Conservation (phyloP, 2,329 filamentous ascomycete genomes). For the Aspergillus amoenus region DNA sequence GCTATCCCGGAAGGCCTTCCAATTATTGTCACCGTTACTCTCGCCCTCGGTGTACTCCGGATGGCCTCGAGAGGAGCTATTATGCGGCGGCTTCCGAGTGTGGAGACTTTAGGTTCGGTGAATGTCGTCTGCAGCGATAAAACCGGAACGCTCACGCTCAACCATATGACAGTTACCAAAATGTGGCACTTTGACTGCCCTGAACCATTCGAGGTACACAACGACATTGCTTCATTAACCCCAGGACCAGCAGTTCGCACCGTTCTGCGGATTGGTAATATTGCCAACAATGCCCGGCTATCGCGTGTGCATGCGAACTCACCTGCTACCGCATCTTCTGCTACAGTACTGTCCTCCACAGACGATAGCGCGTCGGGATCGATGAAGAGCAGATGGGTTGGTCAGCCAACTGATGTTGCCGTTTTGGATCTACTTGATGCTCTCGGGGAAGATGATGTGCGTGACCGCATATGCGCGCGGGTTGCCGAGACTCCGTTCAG, state of each 20-base stretch:
- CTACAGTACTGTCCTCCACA: constrained; percentile 83
- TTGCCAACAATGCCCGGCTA: constrained; percentile 90
- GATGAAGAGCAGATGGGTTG: constrained; percentile 85
- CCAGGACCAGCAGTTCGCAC: constrained; percentile 74
- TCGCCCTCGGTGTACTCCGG: constrained; percentile 89
- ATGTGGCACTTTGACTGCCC: constrained; percentile 86
- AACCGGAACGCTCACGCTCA: constrained; percentile 92
- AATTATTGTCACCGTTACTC: constrained; percentile 96
- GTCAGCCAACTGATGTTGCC: constrained; percentile 96
- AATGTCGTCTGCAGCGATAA: constrained; percentile 99
- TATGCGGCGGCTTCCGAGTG: constrained; percentile 90
- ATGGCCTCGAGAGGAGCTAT: constrained; percentile 97
- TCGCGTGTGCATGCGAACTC: constrained; percentile 70
- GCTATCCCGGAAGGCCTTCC: constrained; percentile 94
- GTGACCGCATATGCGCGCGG: constrained; percentile 79
- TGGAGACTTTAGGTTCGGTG: constrained; percentile 96
- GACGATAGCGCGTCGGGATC: constrained; percentile 60
- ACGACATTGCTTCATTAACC: constrained; percentile 52
- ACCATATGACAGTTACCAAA: constrained; percentile 96
- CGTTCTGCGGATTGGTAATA: constrained; percentile 88
- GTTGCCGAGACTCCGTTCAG: constrained; percentile 90
- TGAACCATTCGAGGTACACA: constrained; percentile 57
- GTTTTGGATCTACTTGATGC: constrained; percentile 89
- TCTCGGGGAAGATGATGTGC: constrained; percentile 87
- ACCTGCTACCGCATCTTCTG: constrained; percentile 67